Evolutionary conservation across 225 moss, liverwort and hornwort genomes (phyloP).

Genomic region (Bryum argenteum): DNA sequence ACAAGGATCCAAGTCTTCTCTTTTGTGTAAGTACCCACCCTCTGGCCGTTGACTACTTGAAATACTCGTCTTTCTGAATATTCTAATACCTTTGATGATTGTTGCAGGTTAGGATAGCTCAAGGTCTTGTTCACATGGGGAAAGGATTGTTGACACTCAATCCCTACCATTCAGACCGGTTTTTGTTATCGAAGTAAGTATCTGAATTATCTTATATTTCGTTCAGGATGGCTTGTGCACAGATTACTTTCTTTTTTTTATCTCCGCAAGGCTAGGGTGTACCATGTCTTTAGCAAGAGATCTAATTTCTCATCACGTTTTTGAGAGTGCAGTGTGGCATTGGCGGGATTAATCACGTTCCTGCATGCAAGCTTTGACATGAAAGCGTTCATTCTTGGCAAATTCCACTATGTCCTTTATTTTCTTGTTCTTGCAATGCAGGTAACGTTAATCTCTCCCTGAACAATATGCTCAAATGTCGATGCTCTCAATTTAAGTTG

Average conservation of each 20-base stretch:
- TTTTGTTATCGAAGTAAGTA: constrained; percentile 89
- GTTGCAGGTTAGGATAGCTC: constrained; percentile 97
- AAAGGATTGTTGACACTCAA: constrained; percentile 92
- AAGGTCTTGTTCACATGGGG: constrained; percentile 99
- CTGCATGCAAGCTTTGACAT: constrained; percentile 94
- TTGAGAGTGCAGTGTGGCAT: constrained; percentile 72
- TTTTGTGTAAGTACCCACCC: constrained; percentile 73
- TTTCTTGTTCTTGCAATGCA: constrained; percentile 98
- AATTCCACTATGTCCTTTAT: constrained; percentile 97
- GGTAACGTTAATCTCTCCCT: constrained; percentile 50
- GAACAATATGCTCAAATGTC: constrained; percentile 1
- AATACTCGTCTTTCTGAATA: constrained; percentile 5
- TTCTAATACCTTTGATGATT: constrained; percentile 17
- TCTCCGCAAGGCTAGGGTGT: constrained; percentile 12
- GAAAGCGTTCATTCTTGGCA: constrained; percentile 90
- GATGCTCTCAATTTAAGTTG: not conserved
- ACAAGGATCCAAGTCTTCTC: constrained; percentile 95
- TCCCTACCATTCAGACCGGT: constrained; percentile 98
- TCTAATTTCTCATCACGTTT: constrained; percentile 28
- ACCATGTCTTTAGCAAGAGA: not conserved
- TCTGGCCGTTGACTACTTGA: constrained; percentile 10
- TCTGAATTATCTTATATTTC: constrained; percentile 15
- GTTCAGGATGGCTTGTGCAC: not conserved
- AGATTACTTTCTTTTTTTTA: not conserved
- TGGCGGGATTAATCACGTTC: constrained; percentile 96